Base-by-base conservation (phyloP, 768 basidiomycete genomes). In the Amanita rimosa region DNA sequence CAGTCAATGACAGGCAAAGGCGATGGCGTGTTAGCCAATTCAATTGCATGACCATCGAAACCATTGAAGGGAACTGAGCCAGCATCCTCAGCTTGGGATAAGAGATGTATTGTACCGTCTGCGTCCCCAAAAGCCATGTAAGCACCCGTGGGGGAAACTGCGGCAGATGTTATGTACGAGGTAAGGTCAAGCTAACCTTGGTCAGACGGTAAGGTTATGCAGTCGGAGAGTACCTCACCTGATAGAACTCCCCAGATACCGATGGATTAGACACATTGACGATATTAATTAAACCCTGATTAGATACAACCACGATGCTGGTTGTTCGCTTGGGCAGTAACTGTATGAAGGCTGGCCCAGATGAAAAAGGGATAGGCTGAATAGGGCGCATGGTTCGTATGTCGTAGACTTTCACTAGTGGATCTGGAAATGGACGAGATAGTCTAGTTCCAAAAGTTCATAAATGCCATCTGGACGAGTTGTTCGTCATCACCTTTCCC, bases 121-220 rank as follows among this genome's bases (percentile, higher is more conserved):
- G 83, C 81, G 57, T 96, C 93, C 0, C 92, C 94, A 55, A 94
- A 92, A 0, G 90, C 93, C 59, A 98, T 72, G 58, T 91, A 96
- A n/a, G 85, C 80, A 31, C 87, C 91, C 3, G 85, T 85, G 2
- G 88, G 81, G 1, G 92, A 91, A 24, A 96, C 67, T 1, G 93
- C 82, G 50, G 81, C 72, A 27, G 89, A 82, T 4, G 80, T 89
- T 46, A 97, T 63, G 61, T 81, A 92, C 0, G 88, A 82, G 0
- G 79, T 58, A n/a, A 80, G 58, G 54, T 87, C 83, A 42, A 88
- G 68, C 85, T 88, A 48, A 21, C 46, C 40, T 24, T 34, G 9
- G 3, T 44, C 26, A 43, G 44, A 24, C 38, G 34, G 37, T n/a
- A n/a, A 21, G 27, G 11, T 35, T 47, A 14, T 41, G 55, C 22